Base-by-base conservation (phyloP, 106 monocot species). In the Allium cepa region DNA sequence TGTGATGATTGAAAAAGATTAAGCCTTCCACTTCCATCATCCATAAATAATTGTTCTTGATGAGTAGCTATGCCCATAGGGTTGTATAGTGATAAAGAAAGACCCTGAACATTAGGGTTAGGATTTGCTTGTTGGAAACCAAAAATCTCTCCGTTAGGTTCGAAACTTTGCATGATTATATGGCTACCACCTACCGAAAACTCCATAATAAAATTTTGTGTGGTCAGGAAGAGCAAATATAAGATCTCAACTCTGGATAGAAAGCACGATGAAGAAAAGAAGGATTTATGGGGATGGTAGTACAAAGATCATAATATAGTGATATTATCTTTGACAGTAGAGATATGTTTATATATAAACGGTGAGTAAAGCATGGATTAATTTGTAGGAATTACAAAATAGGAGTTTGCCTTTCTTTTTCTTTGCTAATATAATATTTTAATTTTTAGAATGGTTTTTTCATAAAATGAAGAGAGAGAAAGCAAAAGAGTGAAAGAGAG, bases 1-100 rank as follows among this genome's bases (percentile, higher is more conserved):
- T 48, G 13, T 2, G 26, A 12, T 9, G 50, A 26, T 62, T 11
- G 9, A 17, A 46, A 27, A 60, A 56, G 17, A 36, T 36, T 36
- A 47, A 68, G 18, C 27, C 53, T 53, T 26, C 11, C 53, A 8
- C 51, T 47, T 10, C 13, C 36, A 4, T 66, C 27, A 56, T 50
- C 48, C 66, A 64, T 48, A 51, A 56, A 64, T 8, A 47, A 13
- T 52, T 73, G 73, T 46, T 62, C 12, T 17, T 68, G 61, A 36
- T 73, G 70, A 49, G 57, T 22, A 57, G 69, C 55, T 8, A 55
- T 46, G n/a, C 12, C 48, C 61, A 47, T 57, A 60, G 60, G 64
- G 63, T 74, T 67, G 6, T 9, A 49, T 66, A 77, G 74, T 7
- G 72, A 77, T 10, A 81, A 11, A n/a, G 81, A 77, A 7, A 77